phyloP scores from a whole-genome alignment of 306 rosid species.

The Corylus avellana region DNA sequence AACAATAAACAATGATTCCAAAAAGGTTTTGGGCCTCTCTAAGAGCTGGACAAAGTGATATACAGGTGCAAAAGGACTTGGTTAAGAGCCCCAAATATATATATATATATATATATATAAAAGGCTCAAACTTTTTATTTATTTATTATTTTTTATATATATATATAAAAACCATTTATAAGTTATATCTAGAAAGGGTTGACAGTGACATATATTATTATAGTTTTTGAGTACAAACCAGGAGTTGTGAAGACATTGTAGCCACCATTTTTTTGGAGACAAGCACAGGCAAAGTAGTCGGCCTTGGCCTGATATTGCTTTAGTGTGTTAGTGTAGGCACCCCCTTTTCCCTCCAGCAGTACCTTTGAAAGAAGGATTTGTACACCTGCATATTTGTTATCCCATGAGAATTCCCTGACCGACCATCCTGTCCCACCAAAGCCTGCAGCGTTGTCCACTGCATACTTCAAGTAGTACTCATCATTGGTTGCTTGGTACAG shows the following conservation, averaged over 20 bases:
- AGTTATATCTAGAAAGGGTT: not conserved
- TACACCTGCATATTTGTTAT: constrained; percentile 83
- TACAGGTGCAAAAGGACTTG: too few species aligned
- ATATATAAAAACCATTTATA: not conserved
- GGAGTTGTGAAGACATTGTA: constrained; percentile 72
- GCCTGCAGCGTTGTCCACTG: constrained; percentile 63
- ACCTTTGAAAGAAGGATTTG: constrained; percentile 79
- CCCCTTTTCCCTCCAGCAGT: constrained; percentile 67
- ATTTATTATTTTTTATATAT: too few species aligned
- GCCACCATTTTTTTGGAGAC: constrained; percentile 81
- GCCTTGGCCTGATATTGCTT: constrained; percentile 91
- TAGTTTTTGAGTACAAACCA: constrained; percentile 40
- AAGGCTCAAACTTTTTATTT: too few species aligned
- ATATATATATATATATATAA: too few species aligned
- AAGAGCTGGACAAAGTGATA: too few species aligned
- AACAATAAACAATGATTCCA: too few species aligned
- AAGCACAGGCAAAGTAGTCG: constrained; percentile 76
- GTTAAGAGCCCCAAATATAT: too few species aligned
- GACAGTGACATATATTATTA: too few species aligned
- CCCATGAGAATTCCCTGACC: constrained; percentile 87
- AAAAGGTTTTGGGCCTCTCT: too few species aligned
- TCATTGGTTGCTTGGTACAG: constrained; percentile 68
- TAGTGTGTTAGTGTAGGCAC: constrained; percentile 52
- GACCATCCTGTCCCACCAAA: constrained; percentile 97
- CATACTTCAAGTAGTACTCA: constrained; percentile 73